phyloP scores from a whole-genome alignment of 2,329 filamentous ascomycete species.

The Microsporum audouinii region DNA sequence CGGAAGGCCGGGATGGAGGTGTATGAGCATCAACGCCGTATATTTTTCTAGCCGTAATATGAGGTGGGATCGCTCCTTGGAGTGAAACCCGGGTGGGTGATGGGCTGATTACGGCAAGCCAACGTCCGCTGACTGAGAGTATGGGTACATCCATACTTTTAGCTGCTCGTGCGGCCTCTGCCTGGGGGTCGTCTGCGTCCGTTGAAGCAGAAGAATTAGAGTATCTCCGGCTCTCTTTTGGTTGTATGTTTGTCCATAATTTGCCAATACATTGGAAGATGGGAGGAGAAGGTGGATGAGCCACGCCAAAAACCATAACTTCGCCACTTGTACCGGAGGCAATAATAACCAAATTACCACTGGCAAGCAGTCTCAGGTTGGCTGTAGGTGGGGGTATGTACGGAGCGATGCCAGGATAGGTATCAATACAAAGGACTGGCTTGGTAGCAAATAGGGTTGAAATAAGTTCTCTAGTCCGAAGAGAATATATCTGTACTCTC shows the following conservation, averaged over 20 bases:
- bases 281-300: constrained; percentile 15
- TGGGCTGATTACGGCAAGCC: constrained; percentile 37
- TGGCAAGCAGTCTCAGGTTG: constrained; percentile 61
- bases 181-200: constrained; percentile 33
- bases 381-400: constrained; percentile 59
- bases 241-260: constrained; percentile 78
- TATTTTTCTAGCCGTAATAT: constrained; percentile 25
- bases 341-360: constrained; percentile 59
- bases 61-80: constrained; percentile 30
- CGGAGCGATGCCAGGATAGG: constrained; percentile 49
- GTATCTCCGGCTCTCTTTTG: constrained; percentile 31
- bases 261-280: constrained; percentile 66
- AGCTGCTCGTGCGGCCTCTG: constrained; percentile 24
- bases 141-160: constrained; percentile 28
- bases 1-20: constrained; percentile 31
- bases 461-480: constrained; percentile 61
- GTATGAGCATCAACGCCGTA: constrained; percentile 34
- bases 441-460: constrained; percentile 63
- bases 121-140: constrained; percentile 35
- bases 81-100: constrained; percentile 27
- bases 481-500: constrained; percentile 75
- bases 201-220: constrained; percentile 38
- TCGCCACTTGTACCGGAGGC: constrained; percentile 78
- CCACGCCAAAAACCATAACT: constrained; percentile 60
- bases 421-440: constrained; percentile 49